Percentiles rank a stretch among this genome's conserved stretches.
Evolutionary conservation across 2,329 filamentous ascomycete genomes (phyloP).

Genomic region (Ambrosiella beaveri): DNA sequence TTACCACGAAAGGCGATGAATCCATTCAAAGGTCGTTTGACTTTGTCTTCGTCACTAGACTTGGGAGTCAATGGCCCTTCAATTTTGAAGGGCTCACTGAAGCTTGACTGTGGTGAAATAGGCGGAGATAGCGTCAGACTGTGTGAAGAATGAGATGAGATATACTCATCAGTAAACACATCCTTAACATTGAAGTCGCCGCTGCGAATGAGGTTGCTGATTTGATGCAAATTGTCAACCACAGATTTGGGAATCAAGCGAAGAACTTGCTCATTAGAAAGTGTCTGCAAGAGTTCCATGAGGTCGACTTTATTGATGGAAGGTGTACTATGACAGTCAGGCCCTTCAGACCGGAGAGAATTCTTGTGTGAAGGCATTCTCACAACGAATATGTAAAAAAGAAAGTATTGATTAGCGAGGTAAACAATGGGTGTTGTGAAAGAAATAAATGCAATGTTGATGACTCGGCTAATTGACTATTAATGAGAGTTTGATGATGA

Average conservation of each 20-base stretch:
- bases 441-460: background rate
- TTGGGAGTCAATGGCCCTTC: background rate
- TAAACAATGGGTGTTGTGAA: background rate
- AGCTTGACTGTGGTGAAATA: background rate
- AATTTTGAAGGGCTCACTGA: background rate
- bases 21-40: constrained; percentile 16
- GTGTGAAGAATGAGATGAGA: background rate
- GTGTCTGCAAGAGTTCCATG: constrained; percentile 1
- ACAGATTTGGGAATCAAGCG: constrained; percentile 4
- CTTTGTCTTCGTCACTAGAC: background rate
- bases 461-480: background rate
- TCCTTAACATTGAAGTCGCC: background rate
- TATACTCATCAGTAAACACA: background rate
- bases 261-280: constrained; percentile 1
- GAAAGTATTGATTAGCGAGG: background rate
- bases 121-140: background rate
- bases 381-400: background rate
- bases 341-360: no score
- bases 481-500: background rate
- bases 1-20: constrained; percentile 21
- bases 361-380: no score
- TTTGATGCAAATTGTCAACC: constrained; percentile 5
- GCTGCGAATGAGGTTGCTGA: background rate
- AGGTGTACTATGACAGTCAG: background rate
- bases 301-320: background rate